A percentile compares a stretch with the other conserved stretches of the same genome.
These are phyloP conservation scores for Colletotrichum higginsianum DNA, from an alignment of 2,329 filamentous ascomycete genomes.

Conservation along the genomic window DNA sequence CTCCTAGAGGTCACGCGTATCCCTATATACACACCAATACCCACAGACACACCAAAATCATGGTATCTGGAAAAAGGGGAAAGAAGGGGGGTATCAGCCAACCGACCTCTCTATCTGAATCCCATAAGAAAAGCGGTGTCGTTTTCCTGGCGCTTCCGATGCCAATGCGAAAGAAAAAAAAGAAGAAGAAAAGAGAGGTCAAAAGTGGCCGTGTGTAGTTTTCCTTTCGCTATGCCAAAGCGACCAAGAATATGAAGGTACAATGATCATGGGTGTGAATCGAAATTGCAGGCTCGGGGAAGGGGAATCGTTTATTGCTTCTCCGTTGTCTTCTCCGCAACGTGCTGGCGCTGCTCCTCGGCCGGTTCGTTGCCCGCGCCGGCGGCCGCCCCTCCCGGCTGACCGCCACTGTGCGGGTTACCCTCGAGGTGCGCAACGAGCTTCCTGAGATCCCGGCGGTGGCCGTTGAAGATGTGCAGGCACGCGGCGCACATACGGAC, in stretches of 20 bases:
- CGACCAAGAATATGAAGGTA: not conserved
- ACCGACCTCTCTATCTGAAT: conserved; percentile 38
- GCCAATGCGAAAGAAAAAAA: not conserved
- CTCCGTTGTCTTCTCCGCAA: not conserved
- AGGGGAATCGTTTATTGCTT: not conserved
- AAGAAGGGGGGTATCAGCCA: conserved; percentile 31
- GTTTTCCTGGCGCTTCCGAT: conserved; percentile 5
- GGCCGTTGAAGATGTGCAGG: conserved; percentile 56
- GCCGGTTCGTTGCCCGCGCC: not conserved
- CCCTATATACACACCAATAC: not conserved
- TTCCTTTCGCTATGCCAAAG: conserved; percentile 20
- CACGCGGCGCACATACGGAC: conserved; percentile 68
- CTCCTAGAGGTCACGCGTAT: not conserved
- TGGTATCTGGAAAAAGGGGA: conserved; percentile 25
- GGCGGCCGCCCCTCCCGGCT: not conserved
- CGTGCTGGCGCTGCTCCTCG: not conserved
- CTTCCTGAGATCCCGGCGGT: conserved; percentile 59
- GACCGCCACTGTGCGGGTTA: conserved; percentile 19
- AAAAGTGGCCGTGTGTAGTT: conserved; percentile 15
- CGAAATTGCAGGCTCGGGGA: not conserved
- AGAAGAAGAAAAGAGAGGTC: not conserved
- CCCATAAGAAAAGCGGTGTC: conserved; percentile 21
- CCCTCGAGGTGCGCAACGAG: conserved; percentile 55
- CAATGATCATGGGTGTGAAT: not conserved
- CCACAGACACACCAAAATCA: not conserved